A percentile compares a stretch with the other conserved stretches of the same genome.
phyloP scores from a whole-genome alignment of 2,329 filamentous ascomycete species.

The Dothideomycetes sp. region DNA sequence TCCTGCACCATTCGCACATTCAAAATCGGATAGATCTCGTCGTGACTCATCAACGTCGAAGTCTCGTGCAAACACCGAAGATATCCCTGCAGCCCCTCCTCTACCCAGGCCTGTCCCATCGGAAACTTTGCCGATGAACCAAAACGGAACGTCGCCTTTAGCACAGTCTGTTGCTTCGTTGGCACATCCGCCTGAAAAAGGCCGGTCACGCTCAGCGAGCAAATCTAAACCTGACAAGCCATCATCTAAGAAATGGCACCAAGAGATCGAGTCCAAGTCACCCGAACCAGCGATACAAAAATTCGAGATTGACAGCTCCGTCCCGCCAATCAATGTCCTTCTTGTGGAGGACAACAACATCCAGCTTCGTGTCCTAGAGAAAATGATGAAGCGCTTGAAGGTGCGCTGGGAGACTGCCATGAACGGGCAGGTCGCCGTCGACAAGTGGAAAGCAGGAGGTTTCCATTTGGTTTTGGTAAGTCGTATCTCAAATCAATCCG shows the following conservation, averaged over 20 bases:
- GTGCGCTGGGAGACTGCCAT: slow-evolving; percentile 95
- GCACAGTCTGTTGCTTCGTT: not conserved
- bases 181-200: not conserved
- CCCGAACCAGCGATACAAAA: not conserved
- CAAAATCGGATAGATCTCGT: too few relatives aligned
- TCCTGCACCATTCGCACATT: too few relatives aligned
- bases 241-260: not conserved
- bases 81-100: too few relatives aligned
- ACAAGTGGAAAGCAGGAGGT: slow-evolving; percentile 82
- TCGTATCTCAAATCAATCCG: too few relatives aligned
- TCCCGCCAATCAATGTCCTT: slow-evolving; percentile 91
- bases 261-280: not conserved
- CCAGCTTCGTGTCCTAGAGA: slow-evolving; percentile 84
- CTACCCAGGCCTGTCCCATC: too few relatives aligned
- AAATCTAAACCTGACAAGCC: not conserved
- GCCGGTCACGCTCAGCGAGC: not conserved
- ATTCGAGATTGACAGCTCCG: slow-evolving; percentile 61
- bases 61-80: too few relatives aligned
- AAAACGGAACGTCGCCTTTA: too few relatives aligned
- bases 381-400: slow-evolving; percentile 88
- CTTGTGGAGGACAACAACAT: slow-evolving; percentile 99
- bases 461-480: slow-evolving; percentile 97
- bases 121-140: too few relatives aligned
- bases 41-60: too few relatives aligned
- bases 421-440: slow-evolving; percentile 84